Evolutionary conservation across 192 early-diverging fungal genomes (phyloP).

Genomic region (Coemansia sp.): DNA sequence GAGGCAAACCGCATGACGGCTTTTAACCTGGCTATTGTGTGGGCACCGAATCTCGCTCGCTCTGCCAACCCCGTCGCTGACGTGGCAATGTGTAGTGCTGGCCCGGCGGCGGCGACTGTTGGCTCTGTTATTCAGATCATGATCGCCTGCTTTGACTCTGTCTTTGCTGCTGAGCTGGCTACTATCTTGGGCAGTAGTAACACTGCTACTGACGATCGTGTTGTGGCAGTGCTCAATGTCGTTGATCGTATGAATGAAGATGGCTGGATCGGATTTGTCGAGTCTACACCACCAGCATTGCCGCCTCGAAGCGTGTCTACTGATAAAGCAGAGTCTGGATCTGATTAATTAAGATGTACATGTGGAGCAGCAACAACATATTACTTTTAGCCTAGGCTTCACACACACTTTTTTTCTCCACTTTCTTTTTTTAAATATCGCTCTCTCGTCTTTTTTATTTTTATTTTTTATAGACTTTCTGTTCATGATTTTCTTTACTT

Average conservation of each 20-base stretch:
- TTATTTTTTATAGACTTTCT: background rate
- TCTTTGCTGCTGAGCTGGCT: slow-evolving; percentile 30
- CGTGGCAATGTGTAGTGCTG: slow-evolving; percentile 40
- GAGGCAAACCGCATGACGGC: slow-evolving; percentile 76
- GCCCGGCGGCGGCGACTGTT: slow-evolving; percentile 23
- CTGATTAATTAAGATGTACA: background rate
- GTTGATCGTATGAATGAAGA: slow-evolving; percentile 29
- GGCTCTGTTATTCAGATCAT: slow-evolving; percentile 40
- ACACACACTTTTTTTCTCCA: no score
- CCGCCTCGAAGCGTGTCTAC: background rate
- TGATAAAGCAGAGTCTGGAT: background rate
- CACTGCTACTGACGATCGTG: slow-evolving; percentile 8
- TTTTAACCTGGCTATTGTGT: slow-evolving; percentile 80
- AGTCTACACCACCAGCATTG: background rate
- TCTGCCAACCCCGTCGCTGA: slow-evolving; percentile 44
- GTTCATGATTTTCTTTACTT: background rate
- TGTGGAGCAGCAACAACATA: background rate
- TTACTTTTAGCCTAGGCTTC: background rate
- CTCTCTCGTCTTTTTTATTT: background rate
- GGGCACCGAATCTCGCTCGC: slow-evolving; percentile 80
- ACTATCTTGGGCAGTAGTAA: slow-evolving; percentile 1
- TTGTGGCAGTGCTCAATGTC: slow-evolving; percentile 8
- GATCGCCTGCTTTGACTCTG: slow-evolving; percentile 25
- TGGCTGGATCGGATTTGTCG: background rate
- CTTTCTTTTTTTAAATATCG: background rate